Percentiles rank a stretch among this genome's conserved stretches.
Evolutionary conservation across 495 filamentous ascomycete genomes (phyloP).

Genomic region (Aspergillus campestris): DNA sequence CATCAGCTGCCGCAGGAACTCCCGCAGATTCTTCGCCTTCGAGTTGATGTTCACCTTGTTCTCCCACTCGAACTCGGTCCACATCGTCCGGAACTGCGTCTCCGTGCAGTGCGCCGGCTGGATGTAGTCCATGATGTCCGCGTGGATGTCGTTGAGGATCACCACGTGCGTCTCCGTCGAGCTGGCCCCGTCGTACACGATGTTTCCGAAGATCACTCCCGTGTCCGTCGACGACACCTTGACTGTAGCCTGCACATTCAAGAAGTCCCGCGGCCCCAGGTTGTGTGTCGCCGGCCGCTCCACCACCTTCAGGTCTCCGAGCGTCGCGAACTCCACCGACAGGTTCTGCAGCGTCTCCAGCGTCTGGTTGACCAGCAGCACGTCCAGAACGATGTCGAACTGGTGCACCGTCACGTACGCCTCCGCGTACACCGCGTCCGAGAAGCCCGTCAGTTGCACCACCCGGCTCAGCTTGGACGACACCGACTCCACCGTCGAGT

Average conservation of each 20-base stretch:
- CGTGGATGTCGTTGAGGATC: slow-evolving; percentile 97
- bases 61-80: slow-evolving; percentile 99
- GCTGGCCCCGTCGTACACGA: slow-evolving; percentile 93
- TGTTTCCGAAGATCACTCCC: slow-evolving; percentile 98
- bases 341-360: slow-evolving; percentile 94
- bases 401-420: slow-evolving; percentile 98
- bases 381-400: slow-evolving; percentile 97
- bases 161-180: slow-evolving; percentile 96
- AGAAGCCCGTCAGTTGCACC: slow-evolving; percentile 97
- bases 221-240: slow-evolving; percentile 98
- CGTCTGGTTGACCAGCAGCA: slow-evolving; percentile 96
- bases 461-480: slow-evolving; percentile 92
- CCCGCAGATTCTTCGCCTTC: slow-evolving; percentile 85
- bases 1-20: slow-evolving; percentile 94
- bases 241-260: slow-evolving; percentile 97
- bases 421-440: slow-evolving; percentile 95
- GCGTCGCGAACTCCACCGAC: slow-evolving; percentile 93
- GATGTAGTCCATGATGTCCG: slow-evolving; percentile 99
- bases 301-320: slow-evolving; percentile 96
- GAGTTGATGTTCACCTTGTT: slow-evolving; percentile 99
- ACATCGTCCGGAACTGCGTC: slow-evolving; percentile 99
- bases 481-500: slow-evolving; percentile 73
- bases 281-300: slow-evolving; percentile 95
- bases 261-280: slow-evolving; percentile 88
- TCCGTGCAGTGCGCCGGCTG: slow-evolving; percentile 94